Percentiles rank a stretch among this genome's conserved stretches.
These are phyloP conservation scores for Lentinula novae-zelandiae DNA, from an alignment of 1,284 basidiomycete genomes.

Conservation along the genomic window DNA sequence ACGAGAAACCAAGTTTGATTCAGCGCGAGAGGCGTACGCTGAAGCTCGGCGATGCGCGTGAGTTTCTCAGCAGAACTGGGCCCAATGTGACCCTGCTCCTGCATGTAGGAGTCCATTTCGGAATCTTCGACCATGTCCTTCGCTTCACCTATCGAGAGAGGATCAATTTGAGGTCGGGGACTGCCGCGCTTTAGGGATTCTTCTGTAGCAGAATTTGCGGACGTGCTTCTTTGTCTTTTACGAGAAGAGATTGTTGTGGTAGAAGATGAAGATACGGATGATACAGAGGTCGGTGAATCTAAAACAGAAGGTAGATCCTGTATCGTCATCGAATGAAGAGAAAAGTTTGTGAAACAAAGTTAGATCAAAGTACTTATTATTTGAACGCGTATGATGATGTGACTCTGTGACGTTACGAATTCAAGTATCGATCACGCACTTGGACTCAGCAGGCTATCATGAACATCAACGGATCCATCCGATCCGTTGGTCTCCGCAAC, in stretches of 20 bases:
- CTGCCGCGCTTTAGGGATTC: slow-evolving; percentile 24
- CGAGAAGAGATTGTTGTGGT: slow-evolving; percentile 6
- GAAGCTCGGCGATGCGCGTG: slow-evolving; percentile 43
- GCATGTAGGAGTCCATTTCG: slow-evolving; percentile 73
- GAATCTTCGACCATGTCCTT: slow-evolving; percentile 20
- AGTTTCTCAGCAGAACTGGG: slow-evolving; percentile 38
- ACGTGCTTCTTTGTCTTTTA: slow-evolving; percentile 27
- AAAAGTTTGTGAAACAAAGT: not conserved
- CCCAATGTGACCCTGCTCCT: slow-evolving; percentile 54
- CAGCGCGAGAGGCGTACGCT: slow-evolving; percentile 44
- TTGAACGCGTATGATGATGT: not conserved
- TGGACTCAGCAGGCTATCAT: too few species aligned
- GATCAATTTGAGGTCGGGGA: slow-evolving; percentile 38
- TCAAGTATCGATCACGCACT: too few species aligned
- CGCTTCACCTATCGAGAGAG: slow-evolving; percentile 34
- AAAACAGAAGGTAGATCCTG: slow-evolving; percentile 18
- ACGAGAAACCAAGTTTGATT: slow-evolving; percentile 82
- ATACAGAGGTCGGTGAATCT: slow-evolving; percentile 15
- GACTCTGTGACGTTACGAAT: not conserved
- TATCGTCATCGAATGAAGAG: slow-evolving; percentile 3
- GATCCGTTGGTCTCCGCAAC: too few species aligned
- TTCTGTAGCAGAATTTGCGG: slow-evolving; percentile 1
- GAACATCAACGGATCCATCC: too few species aligned
- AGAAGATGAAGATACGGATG: slow-evolving; percentile 14
- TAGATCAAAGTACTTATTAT: not conserved